Evolutionary conservation across 2,329 filamentous ascomycete species (phyloP).

Genomic region (Lasiodiplodia citricola): DNA sequence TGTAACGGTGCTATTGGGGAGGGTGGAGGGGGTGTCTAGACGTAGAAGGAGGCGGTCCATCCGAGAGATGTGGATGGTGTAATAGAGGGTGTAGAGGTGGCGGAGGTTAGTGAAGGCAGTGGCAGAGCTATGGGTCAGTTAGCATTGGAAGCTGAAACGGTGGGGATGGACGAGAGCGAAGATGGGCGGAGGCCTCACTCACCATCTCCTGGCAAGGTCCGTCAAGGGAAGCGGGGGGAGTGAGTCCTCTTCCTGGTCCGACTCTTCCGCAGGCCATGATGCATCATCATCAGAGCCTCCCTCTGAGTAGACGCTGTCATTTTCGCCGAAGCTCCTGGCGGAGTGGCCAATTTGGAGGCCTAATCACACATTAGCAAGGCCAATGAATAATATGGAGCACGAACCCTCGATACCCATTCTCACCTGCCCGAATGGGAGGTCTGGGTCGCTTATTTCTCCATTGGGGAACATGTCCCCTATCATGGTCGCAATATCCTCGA

Average conservation of each 20-base stretch:
- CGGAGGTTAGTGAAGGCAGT: no score
- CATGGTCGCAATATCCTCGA: background rate
- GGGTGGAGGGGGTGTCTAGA: no score
- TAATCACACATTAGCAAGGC: background rate
- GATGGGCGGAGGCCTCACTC: background rate
- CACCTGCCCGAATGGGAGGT: background rate
- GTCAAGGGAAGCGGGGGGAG: background rate
- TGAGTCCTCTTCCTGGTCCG: background rate
- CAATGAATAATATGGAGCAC: background rate
- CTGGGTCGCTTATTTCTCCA: background rate
- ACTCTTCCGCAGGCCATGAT: background rate
- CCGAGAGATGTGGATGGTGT: no score
- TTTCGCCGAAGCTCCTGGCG: background rate
- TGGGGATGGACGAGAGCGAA: no score
- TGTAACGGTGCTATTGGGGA: no score
- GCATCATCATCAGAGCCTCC: background rate
- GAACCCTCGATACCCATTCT: background rate
- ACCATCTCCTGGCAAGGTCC: background rate
- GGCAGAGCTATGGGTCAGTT: no score
- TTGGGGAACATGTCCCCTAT: background rate
- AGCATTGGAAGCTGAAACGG: no score
- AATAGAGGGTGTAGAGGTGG: no score
- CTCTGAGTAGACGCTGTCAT: background rate
- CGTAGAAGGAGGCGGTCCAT: no score
- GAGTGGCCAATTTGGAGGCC: background rate